Evolutionary conservation across 2,329 filamentous ascomycete species (phyloP), one percentile per base, ranked within the genome.

Genomic region (Aaosphaeria pasadenensis): DNA sequence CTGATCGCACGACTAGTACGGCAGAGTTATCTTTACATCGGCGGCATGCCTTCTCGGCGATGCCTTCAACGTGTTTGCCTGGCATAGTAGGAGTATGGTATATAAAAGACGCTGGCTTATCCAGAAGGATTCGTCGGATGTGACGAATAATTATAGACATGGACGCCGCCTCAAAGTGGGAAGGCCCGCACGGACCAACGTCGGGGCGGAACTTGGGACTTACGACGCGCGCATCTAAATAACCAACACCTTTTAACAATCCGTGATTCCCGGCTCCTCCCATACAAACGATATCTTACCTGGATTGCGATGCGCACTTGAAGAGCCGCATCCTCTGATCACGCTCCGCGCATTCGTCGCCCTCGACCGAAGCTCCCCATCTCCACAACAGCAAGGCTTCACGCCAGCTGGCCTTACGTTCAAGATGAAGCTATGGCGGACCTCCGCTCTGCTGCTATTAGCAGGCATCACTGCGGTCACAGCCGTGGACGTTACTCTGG

Each of bases 11-110:
- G 9, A 76, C 74, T 43, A 85, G 72, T 6, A 73, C 71, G 5
- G 79, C 73, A 30, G 77, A 71, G 30, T 70, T 69, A 39, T 74
- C 68, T 41, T 75, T 76, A 66, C 84, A 88, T 54, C 84, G 77
- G 55, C 76, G 71, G 62, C 84, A 88, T 9, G 71, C 65, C 47
- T 65, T 58, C 7, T 51, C 54, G 5, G 49, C 46, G 7, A 51
- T 41, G 11, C 39, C 43, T 5, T 50, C 17, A 5, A 59, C 17
- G 17, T 64, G 53, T 51, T 65, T 71, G 38, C 63, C 65, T 11
- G 68, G 63, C 67, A 71, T 71, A 7, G 17, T 24, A 24, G 2
- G 17, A 24, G 17, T 24, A 24, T 24, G 17, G 17, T 24, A 24
- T 24, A 24, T 3, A 24, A 24, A 24, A 24, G 17, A 24, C 17